Conservation (phyloP, 2,329 filamentous ascomycete genomes). For the Exophiala alcalophila region DNA sequence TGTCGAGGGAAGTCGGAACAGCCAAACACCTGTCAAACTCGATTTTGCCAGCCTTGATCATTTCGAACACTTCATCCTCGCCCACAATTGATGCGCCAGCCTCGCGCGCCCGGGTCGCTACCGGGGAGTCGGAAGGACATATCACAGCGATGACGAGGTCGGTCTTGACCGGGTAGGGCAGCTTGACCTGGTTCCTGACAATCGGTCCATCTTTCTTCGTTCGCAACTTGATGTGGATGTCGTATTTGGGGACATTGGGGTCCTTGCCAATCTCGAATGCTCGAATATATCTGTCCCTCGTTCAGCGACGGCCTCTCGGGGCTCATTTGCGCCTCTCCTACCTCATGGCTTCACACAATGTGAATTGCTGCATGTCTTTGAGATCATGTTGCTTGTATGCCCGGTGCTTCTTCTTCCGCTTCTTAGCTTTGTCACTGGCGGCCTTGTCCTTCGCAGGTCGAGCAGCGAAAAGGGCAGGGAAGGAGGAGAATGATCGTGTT, state of each 20-base stretch:
- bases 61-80: conserved; percentile 79
- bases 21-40: conserved; percentile 88
- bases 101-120: conserved; percentile 68
- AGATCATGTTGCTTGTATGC: conserved; percentile 64
- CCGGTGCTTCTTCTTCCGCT: conserved; percentile 62
- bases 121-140: conserved; percentile 73
- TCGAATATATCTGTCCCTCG: conserved; percentile 69
- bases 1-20: conserved; percentile 72
- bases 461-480: conserved; percentile 36
- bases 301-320: no score
- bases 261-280: conserved; percentile 85
- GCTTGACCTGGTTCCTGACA: conserved; percentile 79
- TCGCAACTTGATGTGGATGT: conserved; percentile 76
- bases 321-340: conserved; percentile 30
- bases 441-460: conserved; percentile 41
- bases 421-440: conserved; percentile 59
- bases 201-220: conserved; percentile 83
- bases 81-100: conserved; percentile 82
- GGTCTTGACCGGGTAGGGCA: conserved; percentile 86
- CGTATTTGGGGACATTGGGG: conserved; percentile 76
- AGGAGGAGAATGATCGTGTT: conserved; percentile 24
- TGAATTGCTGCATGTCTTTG: conserved; percentile 67
- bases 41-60: conserved; percentile 71
- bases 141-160: conserved; percentile 88
- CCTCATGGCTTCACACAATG: conserved; percentile 91